Conservation (phyloP, 345 rosid species). For the Populus pruinosa region DNA sequence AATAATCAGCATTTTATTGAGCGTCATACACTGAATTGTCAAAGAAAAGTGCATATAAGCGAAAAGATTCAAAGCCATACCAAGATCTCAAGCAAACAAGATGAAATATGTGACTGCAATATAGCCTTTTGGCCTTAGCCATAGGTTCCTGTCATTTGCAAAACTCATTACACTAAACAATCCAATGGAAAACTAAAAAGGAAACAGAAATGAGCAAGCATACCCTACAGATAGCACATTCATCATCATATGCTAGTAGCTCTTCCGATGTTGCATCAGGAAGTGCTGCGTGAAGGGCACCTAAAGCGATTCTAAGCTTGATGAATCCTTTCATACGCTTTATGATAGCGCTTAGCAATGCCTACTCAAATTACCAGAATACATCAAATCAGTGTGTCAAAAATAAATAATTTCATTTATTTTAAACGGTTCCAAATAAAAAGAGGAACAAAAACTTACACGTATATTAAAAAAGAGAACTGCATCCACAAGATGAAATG, state of each 20-base stretch:
- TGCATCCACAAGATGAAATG: constrained; percentile 90
- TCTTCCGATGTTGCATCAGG: constrained; percentile 96
- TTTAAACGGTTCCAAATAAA: neutral
- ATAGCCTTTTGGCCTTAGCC: constrained; percentile 94
- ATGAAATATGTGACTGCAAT: constrained; percentile 92
- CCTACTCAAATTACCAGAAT: constrained; percentile 48
- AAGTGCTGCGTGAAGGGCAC: constrained; percentile 95
- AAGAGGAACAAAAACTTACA: constrained; percentile 42
- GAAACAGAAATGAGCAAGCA: constrained; percentile 21
- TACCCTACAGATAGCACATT: constrained; percentile 99
- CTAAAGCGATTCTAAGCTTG: constrained; percentile 79
- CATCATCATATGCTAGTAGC: constrained; percentile 83
- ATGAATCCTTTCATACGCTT: constrained; percentile 86
- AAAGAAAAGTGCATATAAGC: constrained; percentile 2
- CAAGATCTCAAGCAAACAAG: constrained; percentile 98
- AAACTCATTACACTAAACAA: constrained; percentile 24
- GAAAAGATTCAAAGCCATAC: constrained; percentile 35
- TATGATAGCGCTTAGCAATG: constrained; percentile 81
- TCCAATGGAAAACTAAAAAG: constrained; percentile 11
- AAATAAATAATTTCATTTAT: neutral
- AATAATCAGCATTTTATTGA: constrained; percentile 25
- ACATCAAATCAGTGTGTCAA: constrained; percentile 6
- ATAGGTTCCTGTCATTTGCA: constrained; percentile 81
- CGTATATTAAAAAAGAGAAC: constrained; percentile 86
- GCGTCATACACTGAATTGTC: constrained; percentile 2